Base-by-base conservation (phyloP, 495 filamentous ascomycete species). In the Trichoderma orchidacearum region DNA sequence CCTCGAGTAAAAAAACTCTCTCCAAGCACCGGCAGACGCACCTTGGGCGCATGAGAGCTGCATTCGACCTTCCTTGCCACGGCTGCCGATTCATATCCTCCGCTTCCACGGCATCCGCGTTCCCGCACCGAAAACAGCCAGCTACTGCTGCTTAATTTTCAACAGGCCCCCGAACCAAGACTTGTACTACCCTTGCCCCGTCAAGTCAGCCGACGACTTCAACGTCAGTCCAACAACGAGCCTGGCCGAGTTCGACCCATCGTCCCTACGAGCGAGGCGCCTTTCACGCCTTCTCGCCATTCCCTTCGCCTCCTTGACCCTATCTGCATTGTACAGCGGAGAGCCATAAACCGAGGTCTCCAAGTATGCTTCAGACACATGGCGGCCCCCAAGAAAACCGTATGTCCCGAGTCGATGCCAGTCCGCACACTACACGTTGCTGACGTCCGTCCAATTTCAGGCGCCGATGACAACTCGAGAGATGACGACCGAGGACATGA, bases 331-430 rank as follows among this genome's bases (percentile, higher is more conserved):
- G 41, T 48, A 48, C 41, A 48, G 8, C 41, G 27, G 41, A 48
- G 41, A 23, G 21, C 21, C 41, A 23, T 23, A 13, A 48, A 48
- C 41, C 13, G 41, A 48, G 41, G 60, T 57, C 61, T 59, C 53
- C 71, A 73, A 75, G 66, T 74, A 77, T 77, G 74, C 72, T 69
- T 66, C 68, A 67, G 60, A 71, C 70, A 63, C 64, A 72, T 71
- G 70, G 70, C 64, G 69, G 68, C 61, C 64, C 68, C 60, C 65
- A 64, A 60, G 70, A 77, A 66, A 68, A 68, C 64, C 73, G 74
- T 76, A 66, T 66, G 73, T 70, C 55, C 56, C 38, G 61, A 58
- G 56, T 29, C 59, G 60, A 59, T 45, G 15, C 34, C 31, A 31
- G 28, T 28, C 35, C 13, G 21, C 23, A 32, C 28, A 21, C 45